Base-by-base conservation (phyloP, 805 yeast genomes). In the Zygoascus flipseniorum region DNA sequence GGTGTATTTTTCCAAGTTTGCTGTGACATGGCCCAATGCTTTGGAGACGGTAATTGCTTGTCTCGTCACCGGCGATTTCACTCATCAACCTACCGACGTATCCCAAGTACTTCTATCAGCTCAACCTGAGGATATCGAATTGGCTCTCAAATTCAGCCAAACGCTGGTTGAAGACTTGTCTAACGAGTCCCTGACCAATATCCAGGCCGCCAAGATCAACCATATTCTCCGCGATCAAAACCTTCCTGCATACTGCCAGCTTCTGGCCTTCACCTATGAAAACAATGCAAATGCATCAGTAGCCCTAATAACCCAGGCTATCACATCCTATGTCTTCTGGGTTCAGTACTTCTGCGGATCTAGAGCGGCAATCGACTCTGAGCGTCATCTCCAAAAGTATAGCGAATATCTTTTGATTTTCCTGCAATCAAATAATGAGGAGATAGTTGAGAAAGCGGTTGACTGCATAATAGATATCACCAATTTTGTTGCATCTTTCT, bases 1-100 rank as follows among this genome's bases (percentile, higher is more conserved):
- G 2, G 62, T 79, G 35, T 62, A 80, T 2, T 84, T 72, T 64
- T 66, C 75, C 35, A 66, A 69, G 47, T 67, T 72, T 53, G 69
- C 67, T 43, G 53, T 61, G 1, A 49, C 54, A 2, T 79, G 82
- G 77, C 46, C 52, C 5, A 60, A 72, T 48, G 43, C 53, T 16
- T 16, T 50, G n/a, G 16, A 18, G 13, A 43, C 43, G 3, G 42
- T 48, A 5, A 48, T 48, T 37, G 14, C 16, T 9, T 44, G 47
- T 28, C 16, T 44, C 11, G 16, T 20, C 8, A 23, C 47, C 16
- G 16, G n/a, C 16, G 18, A 28, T 4, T 13, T 20, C 20, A 5
- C 35, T 14, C 32, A 9, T 10, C 16, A 28, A 18, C 13, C 31
- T 19, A 9, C n/a, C 31, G 35, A 23, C 20, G 8, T 41, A 3